Evolutionary conservation across 2,329 filamentous ascomycete species (phyloP).

Genomic region (Trichoderma brevicompactum): DNA sequence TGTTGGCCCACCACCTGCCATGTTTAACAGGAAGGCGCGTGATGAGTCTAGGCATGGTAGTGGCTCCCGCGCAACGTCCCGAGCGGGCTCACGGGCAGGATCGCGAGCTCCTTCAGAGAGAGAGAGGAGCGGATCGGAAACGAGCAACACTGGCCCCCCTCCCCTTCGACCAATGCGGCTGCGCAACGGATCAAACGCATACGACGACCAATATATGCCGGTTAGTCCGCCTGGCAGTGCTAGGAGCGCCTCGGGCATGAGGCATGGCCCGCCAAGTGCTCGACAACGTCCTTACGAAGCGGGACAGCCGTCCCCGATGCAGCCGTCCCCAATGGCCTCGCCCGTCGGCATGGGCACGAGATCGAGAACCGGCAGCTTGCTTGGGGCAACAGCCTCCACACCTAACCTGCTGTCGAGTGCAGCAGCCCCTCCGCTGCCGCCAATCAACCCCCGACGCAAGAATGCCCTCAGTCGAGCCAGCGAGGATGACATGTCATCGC

Average conservation of each 20-base stretch:
- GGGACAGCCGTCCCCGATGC: constrained; percentile 26
- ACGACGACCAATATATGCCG: constrained; percentile 42
- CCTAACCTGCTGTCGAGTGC: constrained; percentile 45
- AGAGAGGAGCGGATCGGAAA: constrained; percentile 60
- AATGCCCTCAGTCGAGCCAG: constrained; percentile 45
- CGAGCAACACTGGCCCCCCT: constrained; percentile 52
- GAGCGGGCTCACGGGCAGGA: constrained; percentile 39
- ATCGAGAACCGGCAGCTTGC: constrained; percentile 44
- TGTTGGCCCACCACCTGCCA: constrained; percentile 50
- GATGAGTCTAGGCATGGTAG: constrained; percentile 46
- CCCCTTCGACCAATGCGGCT: constrained; percentile 44
- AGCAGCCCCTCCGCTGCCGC: constrained; percentile 56
- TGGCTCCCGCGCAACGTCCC: constrained; percentile 39
- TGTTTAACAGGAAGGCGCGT: constrained; percentile 51
- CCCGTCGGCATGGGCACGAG: constrained; percentile 34
- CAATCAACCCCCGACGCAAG: constrained; percentile 62
- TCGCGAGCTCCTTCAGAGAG: constrained; percentile 49
- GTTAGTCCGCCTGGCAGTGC: constrained; percentile 26
- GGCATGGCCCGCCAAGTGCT: not conserved
- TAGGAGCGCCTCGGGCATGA: constrained; percentile 28
- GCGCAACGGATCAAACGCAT: constrained; percentile 45
- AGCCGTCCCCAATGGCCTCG: constrained; percentile 25
- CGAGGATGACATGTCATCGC: constrained; percentile 40
- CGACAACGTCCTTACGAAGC: constrained; percentile 27
- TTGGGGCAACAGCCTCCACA: constrained; percentile 41